Evolutionary conservation across 441 rosid species (phyloP).

Genomic region (Dalechampia spathulata): DNA sequence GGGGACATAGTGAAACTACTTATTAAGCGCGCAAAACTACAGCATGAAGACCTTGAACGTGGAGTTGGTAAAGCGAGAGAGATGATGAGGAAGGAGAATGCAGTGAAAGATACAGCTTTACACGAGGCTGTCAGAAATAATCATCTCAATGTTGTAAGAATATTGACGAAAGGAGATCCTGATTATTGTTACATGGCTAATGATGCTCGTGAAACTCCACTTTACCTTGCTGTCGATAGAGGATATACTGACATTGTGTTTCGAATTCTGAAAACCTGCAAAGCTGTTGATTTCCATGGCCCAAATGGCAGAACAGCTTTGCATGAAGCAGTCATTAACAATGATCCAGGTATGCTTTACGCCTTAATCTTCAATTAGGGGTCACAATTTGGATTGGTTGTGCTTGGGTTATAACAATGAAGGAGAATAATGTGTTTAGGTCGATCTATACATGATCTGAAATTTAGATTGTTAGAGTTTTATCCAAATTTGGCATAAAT

Average conservation of each 20-base stretch:
- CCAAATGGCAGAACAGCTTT: constrained; percentile 18
- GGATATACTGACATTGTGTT: background rate
- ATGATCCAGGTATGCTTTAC: background rate
- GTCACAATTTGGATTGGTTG: too few species aligned
- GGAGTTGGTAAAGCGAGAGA: too few species aligned
- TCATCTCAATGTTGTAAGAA: background rate
- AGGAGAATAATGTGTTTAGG: too few species aligned
- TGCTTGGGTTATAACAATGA: too few species aligned
- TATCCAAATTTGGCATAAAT: too few species aligned
- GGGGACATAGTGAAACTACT: too few species aligned
- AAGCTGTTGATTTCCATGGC: background rate
- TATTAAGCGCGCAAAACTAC: too few species aligned
- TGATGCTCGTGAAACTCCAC: constrained; percentile 13
- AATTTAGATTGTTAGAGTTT: too few species aligned
- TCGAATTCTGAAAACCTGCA: background rate
- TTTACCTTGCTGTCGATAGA: constrained; percentile 14
- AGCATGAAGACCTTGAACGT: too few species aligned
- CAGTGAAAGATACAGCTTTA: constrained; percentile 6
- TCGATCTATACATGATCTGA: too few species aligned
- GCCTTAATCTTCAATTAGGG: too few species aligned
- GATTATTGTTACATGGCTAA: background rate
- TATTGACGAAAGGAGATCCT: constrained; percentile 1
- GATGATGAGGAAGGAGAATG: too few species aligned
- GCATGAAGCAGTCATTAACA: constrained; percentile 17
- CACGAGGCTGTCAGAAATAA: constrained; percentile 15